Evolutionary conservation across 345 rosid species (phyloP).

Genomic region (Citrus mangshanensis): DNA sequence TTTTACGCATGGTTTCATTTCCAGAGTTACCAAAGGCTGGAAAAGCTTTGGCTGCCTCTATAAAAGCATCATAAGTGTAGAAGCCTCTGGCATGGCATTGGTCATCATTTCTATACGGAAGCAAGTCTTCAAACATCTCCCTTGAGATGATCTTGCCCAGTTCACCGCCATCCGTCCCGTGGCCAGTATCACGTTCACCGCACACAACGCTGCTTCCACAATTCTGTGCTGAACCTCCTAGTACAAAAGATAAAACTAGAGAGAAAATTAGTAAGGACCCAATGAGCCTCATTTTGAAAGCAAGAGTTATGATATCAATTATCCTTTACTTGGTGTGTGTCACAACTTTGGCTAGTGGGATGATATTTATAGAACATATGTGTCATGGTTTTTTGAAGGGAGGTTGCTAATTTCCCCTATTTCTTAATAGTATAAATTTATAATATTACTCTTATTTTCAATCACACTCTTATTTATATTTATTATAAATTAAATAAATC

Average conservation of each 20-base stretch:
- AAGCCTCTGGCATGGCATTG: conserved; percentile 51
- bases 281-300: conserved; percentile 3
- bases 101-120: conserved; percentile 42
- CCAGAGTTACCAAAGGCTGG: conserved; percentile 47
- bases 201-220: conserved; percentile 55
- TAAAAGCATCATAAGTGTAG: conserved; percentile 59
- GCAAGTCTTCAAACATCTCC: conserved; percentile 36
- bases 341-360: neutral
- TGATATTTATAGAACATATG: neutral
- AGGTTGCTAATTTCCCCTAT: too few relatives aligned
- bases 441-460: rapidly evolving
- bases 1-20: conserved; percentile 25
- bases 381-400: neutral
- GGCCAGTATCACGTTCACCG: conserved; percentile 29
- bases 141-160: conserved; percentile 33
- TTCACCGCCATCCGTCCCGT: conserved; percentile 19
- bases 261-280: conserved; percentile 2
- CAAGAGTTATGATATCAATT: neutral
- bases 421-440: too few relatives aligned
- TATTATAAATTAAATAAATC: too few relatives aligned
- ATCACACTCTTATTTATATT: rapidly evolving
- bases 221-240: conserved; percentile 34
- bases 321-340: neutral
- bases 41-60: conserved; percentile 46
- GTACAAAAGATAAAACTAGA: conserved; percentile 2